Conservation (phyloP, 495 filamentous ascomycete species). For the Cercophora scortea region DNA sequence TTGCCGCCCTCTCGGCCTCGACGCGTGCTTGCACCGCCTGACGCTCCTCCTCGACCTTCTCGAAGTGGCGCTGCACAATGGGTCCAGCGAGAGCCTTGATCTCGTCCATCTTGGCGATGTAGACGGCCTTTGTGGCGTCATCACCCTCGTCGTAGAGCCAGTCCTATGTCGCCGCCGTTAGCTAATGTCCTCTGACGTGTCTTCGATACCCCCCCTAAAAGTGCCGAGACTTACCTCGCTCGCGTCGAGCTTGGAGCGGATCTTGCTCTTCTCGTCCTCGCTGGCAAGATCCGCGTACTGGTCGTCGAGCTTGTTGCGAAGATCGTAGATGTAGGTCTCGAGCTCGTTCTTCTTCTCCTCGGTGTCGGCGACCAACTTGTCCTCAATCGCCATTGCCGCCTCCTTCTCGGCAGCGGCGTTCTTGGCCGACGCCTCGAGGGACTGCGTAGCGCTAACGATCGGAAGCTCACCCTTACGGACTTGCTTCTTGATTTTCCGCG, state of each 20-base stretch:
- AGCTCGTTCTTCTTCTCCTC: constrained; percentile 99
- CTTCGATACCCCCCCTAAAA: too few relatives aligned
- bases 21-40: constrained; percentile 64
- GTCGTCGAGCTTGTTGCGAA: constrained; percentile 88
- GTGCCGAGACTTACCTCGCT: constrained; percentile 61
- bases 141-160: constrained; percentile 99
- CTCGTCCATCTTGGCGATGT: constrained; percentile 91
- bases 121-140: constrained; percentile 87
- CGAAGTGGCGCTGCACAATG: constrained; percentile 88
- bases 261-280: constrained; percentile 86
- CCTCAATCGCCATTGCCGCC: constrained; percentile 87
- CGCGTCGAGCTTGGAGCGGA: constrained; percentile 68
- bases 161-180: constrained; percentile 47
- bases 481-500: constrained; percentile 98
- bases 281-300: constrained; percentile 79
- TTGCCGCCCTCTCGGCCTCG: constrained; percentile 77
- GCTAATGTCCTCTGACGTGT: neutral
- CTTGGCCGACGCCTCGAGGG: constrained; percentile 63
- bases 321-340: constrained; percentile 92
- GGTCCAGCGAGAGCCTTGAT: constrained; percentile 86
- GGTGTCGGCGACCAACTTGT: constrained; percentile 96
- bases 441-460: constrained; percentile 72
- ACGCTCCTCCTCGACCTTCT: constrained; percentile 87
- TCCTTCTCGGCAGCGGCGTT: constrained; percentile 68
- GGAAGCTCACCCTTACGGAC: constrained; percentile 96